phyloP scores from a whole-genome alignment of 176 grass and related monocot genomes.

The barley (Hordeum vulgare) region DNA sequence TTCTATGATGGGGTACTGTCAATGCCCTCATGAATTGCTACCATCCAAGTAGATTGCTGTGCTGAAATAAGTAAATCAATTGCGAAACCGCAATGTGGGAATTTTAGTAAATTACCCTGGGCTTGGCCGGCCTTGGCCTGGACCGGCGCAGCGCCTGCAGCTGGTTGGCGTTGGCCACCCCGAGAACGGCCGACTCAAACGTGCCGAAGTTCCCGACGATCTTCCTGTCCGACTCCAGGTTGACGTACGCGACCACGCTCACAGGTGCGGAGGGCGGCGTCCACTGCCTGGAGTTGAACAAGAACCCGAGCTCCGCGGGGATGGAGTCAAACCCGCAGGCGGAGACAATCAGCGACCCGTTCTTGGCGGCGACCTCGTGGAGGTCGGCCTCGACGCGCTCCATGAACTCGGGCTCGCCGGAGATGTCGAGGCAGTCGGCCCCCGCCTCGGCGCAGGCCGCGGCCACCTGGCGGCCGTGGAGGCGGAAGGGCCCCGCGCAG shows the following conservation, averaged over 20 bases:
- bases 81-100: background rate
- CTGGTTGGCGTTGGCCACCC: slow-evolving; percentile 40
- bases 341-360: slow-evolving; percentile 61
- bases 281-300: slow-evolving; percentile 72
- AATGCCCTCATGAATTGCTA: background rate
- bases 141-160: slow-evolving; percentile 65
- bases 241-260: slow-evolving; percentile 50
- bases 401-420: slow-evolving; percentile 89
- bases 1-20: background rate
- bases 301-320: slow-evolving; percentile 64
- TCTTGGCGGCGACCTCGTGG: slow-evolving; percentile 39
- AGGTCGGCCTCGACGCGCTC: slow-evolving; percentile 64
- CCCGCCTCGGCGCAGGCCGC: slow-evolving; percentile 52
- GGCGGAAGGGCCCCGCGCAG: slow-evolving; percentile 69
- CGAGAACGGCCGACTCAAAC: slow-evolving; percentile 80
- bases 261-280: slow-evolving; percentile 36
- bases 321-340: slow-evolving; percentile 91
- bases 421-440: slow-evolving; percentile 77
- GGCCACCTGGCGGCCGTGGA: slow-evolving; percentile 58
- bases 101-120: slow-evolving; percentile 32
- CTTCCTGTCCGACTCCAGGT: slow-evolving; percentile 51
- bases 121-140: slow-evolving; percentile 52
- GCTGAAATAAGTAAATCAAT: background rate
- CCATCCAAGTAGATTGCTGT: background rate
- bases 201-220: slow-evolving; percentile 74